phyloP scores from a whole-genome alignment of 1,284 basidiomycete genomes.

The Sporisorium graminicola region DNA sequence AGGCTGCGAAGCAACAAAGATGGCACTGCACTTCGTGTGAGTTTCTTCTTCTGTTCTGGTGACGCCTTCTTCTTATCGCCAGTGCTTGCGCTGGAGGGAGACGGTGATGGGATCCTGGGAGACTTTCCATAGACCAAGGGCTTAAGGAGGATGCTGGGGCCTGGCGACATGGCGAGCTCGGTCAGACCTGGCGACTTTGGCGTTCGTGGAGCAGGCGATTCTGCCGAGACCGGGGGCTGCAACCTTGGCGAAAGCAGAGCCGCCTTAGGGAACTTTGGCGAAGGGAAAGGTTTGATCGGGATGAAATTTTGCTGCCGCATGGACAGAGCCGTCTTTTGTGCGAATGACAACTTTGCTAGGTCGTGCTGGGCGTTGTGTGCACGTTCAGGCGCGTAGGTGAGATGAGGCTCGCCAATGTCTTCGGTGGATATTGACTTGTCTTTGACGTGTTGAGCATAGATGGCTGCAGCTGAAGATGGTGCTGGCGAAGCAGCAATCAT shows the following conservation, averaged over 20 bases:
- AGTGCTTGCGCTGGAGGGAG: slow-evolving; percentile 12
- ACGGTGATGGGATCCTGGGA: slow-evolving; percentile 22
- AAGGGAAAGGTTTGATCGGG: slow-evolving; percentile 12
- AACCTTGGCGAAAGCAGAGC: slow-evolving; percentile 44
- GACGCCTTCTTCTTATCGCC: slow-evolving; percentile 13
- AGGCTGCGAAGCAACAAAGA: slow-evolving; percentile 54
- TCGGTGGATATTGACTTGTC: slow-evolving; percentile 39
- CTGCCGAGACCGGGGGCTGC: slow-evolving; percentile 26
- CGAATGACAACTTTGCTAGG: slow-evolving; percentile 28
- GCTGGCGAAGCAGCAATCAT: slow-evolving; percentile 14
- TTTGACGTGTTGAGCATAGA: slow-evolving; percentile 32
- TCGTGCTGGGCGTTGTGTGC: slow-evolving; percentile 34
- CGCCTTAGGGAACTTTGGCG: slow-evolving; percentile 38
- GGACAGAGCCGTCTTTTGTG: slow-evolving; percentile 30
- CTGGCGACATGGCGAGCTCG: slow-evolving; percentile 45
- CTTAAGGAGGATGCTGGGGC: slow-evolving; percentile 48
- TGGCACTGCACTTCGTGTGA: slow-evolving; percentile 41
- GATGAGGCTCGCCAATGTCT: slow-evolving; percentile 37
- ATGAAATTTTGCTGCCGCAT: slow-evolving; percentile 32
- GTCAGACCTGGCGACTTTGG: slow-evolving; percentile 45
- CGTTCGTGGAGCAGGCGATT: slow-evolving; percentile 15
- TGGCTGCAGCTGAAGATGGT: slow-evolving; percentile 24
- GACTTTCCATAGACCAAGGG: slow-evolving; percentile 44
- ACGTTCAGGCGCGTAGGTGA: slow-evolving; percentile 34
- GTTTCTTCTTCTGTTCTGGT: slow-evolving; percentile 38